Percentiles rank a stretch among this genome's conserved stretches.
Evolutionary conservation across 192 early-diverging fungal genomes (phyloP).

Genomic region (Entomortierella lignicola): DNA sequence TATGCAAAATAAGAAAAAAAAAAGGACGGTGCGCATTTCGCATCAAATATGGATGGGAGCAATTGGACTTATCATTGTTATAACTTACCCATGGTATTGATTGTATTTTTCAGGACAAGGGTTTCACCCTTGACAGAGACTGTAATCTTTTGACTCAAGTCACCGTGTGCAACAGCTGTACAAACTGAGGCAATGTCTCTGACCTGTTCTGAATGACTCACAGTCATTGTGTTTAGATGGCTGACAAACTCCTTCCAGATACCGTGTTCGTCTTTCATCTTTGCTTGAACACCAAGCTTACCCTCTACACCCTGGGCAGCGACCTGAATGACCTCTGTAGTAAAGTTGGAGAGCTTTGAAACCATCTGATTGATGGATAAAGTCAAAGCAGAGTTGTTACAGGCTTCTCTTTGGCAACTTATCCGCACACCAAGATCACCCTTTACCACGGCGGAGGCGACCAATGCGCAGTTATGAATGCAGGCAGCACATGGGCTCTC

Average conservation of each 20-base stretch:
- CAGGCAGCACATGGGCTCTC: slow-evolving; percentile 59
- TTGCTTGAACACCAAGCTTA: slow-evolving; percentile 74
- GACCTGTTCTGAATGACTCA: slow-evolving; percentile 68
- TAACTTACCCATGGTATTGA: slow-evolving; percentile 79
- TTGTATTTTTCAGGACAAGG: slow-evolving; percentile 71
- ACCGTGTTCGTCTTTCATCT: slow-evolving; percentile 59
- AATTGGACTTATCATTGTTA: not conserved
- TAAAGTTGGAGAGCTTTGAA: slow-evolving; percentile 65
- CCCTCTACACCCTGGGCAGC: slow-evolving; percentile 81
- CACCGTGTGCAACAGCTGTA: slow-evolving; percentile 75
- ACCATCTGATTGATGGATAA: slow-evolving; percentile 71
- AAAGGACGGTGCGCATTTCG: not conserved
- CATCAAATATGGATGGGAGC: not conserved
- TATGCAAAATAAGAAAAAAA: not conserved
- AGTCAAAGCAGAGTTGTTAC: slow-evolving; percentile 53
- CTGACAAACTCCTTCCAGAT: slow-evolving; percentile 67
- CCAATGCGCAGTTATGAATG: slow-evolving; percentile 59
- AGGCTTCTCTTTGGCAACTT: slow-evolving; percentile 54
- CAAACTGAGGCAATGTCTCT: slow-evolving; percentile 78
- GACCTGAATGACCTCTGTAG: slow-evolving; percentile 71
- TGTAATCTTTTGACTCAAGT: slow-evolving; percentile 74
- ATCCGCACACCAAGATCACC: slow-evolving; percentile 60
- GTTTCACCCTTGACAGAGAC: slow-evolving; percentile 81
- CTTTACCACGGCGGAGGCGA: slow-evolving; percentile 57
- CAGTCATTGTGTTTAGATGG: slow-evolving; percentile 69